Evolutionary conservation across 2,329 filamentous ascomycete species (phyloP), one percentile per base, ranked within the genome.

Genomic region (Orbilia brochopaga): DNA sequence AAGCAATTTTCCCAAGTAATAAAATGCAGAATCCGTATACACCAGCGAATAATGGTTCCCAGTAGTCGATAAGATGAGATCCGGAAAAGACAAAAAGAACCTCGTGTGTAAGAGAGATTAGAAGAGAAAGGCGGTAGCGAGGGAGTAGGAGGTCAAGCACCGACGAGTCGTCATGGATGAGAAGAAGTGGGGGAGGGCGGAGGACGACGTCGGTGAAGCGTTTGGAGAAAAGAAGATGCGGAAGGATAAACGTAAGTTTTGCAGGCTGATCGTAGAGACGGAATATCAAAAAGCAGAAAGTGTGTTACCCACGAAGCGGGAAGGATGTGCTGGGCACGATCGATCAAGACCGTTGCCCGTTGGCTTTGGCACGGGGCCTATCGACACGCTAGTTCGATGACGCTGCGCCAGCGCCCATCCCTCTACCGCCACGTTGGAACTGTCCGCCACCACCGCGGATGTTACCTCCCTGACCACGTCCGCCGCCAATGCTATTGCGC

Each of bases 391-490:
- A 70, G 55, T 70, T 70, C 40, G 66, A 64, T 7, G 66, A 70
- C 24, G 46, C 19, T n/a, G 54, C 59, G 30, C 48, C 55, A 27
- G 46, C 59, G 42, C 27, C 51, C 15, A n/a, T 35, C 10, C 65
- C 66, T 24, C 69, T 55, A 15, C 44, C 51, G 17, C 62, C 62
- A 27, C 61, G 67, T 15, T 62, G 55, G 42, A 51, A 19, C 42
- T 56, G 66, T 24, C 46, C 35, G 42, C 72, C 72, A 52, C 73
- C 67, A 46, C 74, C 63, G 15, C 63, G 21, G 27, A 63, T 55
- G 52, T 73, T 73, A 35, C 73, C 74, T 10, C 73, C 66, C 64
- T 73, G 69, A 17, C 61, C 62, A 37, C 62, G 62, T 44, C 62
- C 67, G 27, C 67, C 61, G 15, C 66, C 35, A 23, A 70, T 73